Percentiles rank a stretch among this genome's conserved stretches.
These are phyloP conservation scores for Vigna hirtella DNA, from an alignment of 306 rosid genomes.

Conservation along the genomic window DNA sequence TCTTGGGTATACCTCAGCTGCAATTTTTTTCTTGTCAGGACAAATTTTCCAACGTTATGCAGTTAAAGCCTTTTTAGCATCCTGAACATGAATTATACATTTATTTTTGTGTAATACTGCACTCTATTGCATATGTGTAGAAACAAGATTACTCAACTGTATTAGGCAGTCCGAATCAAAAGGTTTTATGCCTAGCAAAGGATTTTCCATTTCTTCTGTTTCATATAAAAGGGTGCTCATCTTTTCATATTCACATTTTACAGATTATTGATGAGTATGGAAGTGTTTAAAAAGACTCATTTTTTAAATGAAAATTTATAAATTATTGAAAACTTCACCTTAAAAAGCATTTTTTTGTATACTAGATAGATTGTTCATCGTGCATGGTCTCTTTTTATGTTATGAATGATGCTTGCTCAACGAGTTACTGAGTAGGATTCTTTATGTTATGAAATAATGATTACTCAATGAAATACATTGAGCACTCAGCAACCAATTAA, in stretches of 20 bases:
- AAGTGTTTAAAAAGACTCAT: not conserved
- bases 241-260: not conserved
- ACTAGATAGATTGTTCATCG: constrained; percentile 10
- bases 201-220: not conserved
- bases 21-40: not conserved
- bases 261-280: not conserved
- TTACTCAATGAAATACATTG: not conserved
- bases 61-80: not conserved
- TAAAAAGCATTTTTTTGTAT: not conserved
- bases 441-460: too few relatives aligned
- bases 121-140: not conserved
- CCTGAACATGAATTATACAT: not conserved
- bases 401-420: not conserved
- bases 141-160: not conserved
- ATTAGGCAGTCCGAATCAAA: not conserved
- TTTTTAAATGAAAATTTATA: not conserved
- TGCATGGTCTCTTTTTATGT: constrained; percentile 13
- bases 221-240: not conserved
- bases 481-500: constrained; percentile 9
- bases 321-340: constrained; percentile 15
- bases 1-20: not conserved
- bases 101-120: not conserved
- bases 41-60: not conserved
- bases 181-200: not conserved
- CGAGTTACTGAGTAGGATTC: not conserved